Base-by-base conservation (phyloP, 345 rosid genomes). In the Rhizophora mangle region DNA sequence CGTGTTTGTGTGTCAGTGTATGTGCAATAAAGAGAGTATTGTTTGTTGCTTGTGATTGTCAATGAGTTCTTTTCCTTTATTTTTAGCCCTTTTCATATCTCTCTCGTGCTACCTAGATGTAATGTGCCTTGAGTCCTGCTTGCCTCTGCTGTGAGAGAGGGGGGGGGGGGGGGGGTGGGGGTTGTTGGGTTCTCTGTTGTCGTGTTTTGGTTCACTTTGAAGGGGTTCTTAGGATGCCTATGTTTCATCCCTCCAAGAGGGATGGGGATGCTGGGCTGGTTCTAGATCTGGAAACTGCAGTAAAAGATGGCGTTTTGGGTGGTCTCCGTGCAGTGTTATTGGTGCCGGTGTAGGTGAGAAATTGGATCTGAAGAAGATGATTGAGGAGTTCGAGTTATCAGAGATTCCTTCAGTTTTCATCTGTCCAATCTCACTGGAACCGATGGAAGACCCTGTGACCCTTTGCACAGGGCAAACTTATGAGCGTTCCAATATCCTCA, bases 381-480 rank as follows among this genome's bases (percentile, higher is more conserved):
- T 88, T 66, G 75, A 81, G 19, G 93, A 86, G 83, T 83, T 88
- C 19, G 85, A 84, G 65, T 75, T 74, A 46, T 68, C 81, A 3
- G 88, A 88, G 57, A 75, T 86, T 43, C 90, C 90, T 47, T 77
- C 87, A 11, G 93, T 88, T 47, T 88, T 88, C 66, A 83, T 88
- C 10, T 88, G 93, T 66, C 90, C 90, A n/a, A 88, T 88, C 72
- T 88, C 93, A 22, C 80, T 88, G 19, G 90, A 88, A 68, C 90
- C 90, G 63, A 88, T 88, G 93, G 87, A 78, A 72, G 89, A 88
- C 71, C 93, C 93, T 26, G 89, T 88, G 16, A 88, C 93, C 16
- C 85, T 88, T 62, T 88, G 90, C 85, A 88, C 93, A 0, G 93
- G 93, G 65, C 90, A 88, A 74, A 88, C 93, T 34, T 88, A 88